Percentiles rank a stretch among this genome's conserved stretches.
Conservation (phyloP, 768 basidiomycete species). For the Hericium erinaceus region DNA sequence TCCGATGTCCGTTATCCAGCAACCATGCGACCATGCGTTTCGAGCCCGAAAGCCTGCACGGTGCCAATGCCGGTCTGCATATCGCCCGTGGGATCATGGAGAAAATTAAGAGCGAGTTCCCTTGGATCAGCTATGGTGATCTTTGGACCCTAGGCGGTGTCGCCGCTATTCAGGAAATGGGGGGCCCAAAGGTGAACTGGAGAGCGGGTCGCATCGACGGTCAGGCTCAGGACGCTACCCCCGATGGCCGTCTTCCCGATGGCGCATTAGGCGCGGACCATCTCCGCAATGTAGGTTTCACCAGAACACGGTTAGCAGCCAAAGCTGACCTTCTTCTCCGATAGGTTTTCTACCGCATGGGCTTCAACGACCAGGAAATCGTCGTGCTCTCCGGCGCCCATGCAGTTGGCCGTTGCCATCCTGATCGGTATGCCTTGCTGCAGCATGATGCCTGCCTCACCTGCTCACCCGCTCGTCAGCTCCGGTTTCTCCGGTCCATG, state of each 20-base stretch:
- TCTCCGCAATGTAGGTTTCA: constrained; percentile 54
- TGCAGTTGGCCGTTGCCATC: constrained; percentile 92
- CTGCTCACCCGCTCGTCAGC: constrained; percentile 11
- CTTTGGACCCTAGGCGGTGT: constrained; percentile 96
- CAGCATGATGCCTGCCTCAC: constrained; percentile 8
- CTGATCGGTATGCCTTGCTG: constrained; percentile 30
- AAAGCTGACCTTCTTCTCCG: neutral
- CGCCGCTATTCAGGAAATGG: constrained; percentile 75
- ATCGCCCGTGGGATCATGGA: constrained; percentile 80
- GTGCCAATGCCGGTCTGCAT: constrained; percentile 75
- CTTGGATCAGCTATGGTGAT: constrained; percentile 95
- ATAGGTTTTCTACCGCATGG: constrained; percentile 88
- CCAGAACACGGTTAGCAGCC: neutral
- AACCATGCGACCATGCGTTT: constrained; percentile 99
- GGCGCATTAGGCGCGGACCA: constrained; percentile 78
- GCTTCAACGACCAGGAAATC: constrained; percentile 96
- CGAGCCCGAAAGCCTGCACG: constrained; percentile 76
- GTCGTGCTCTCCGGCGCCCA: constrained; percentile 92
- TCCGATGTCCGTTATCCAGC: constrained; percentile 29
- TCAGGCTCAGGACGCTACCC: constrained; percentile 59
- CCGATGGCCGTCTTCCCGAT: constrained; percentile 87
- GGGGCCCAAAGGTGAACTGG: constrained; percentile 90
- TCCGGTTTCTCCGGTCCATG: constrained; percentile 88
- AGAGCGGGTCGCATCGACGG: constrained; percentile 90
- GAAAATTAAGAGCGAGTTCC: constrained; percentile 76